Conservation (phyloP, 495 filamentous ascomycete species). For the Aspergillus asperescens region DNA sequence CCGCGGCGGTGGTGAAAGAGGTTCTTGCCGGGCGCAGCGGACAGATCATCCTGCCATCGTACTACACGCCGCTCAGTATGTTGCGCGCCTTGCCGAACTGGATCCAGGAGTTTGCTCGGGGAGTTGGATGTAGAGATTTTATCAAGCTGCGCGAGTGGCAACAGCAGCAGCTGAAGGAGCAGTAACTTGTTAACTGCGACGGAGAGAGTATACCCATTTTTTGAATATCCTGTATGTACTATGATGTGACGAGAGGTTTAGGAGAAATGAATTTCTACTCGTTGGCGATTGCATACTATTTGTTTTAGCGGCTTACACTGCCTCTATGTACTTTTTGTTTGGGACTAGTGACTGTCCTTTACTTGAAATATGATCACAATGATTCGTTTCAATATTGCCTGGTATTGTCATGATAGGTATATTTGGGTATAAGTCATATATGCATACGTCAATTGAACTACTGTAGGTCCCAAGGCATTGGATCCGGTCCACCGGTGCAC, state of each 20-base stretch:
- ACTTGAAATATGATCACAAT: too few species aligned
- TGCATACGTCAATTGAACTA: background rate
- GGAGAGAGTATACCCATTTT: background rate
- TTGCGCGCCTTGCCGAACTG: constrained; percentile 37
- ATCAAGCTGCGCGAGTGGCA: constrained; percentile 14
- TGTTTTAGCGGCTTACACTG: too few species aligned
- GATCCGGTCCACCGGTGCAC: too few species aligned
- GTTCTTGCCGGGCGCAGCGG: constrained; percentile 39
- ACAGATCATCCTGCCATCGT: constrained; percentile 34
- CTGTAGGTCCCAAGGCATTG: too few species aligned
- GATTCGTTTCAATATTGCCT: background rate
- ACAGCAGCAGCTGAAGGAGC: background rate
- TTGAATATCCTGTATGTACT: background rate
- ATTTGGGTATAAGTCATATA: background rate
- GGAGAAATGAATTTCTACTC: too few species aligned
- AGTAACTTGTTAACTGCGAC: background rate
- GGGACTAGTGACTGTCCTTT: too few species aligned
- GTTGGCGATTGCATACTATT: too few species aligned
- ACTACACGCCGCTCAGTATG: constrained; percentile 22
- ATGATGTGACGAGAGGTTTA: background rate
- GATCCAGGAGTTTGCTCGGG: constrained; percentile 36
- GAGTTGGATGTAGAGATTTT: constrained; percentile 24
- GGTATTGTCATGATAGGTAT: background rate
- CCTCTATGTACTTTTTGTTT: too few species aligned
- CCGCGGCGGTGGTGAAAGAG: constrained; percentile 37